Base-by-base conservation (phyloP, 2,329 filamentous ascomycete species). In the Aspergillus transmontanensis region DNA sequence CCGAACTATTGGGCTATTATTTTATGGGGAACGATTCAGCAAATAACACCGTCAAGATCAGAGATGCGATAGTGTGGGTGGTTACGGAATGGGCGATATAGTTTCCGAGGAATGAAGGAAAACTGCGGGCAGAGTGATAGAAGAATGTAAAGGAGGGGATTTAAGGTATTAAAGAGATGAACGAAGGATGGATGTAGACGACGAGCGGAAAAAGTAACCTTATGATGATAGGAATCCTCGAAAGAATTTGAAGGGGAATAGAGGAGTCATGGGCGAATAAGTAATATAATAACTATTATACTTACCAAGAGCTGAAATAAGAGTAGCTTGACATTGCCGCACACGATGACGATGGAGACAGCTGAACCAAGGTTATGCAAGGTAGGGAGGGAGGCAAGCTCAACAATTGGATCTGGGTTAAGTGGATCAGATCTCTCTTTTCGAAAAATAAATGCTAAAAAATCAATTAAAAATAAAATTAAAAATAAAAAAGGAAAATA, bases 321-420 rank as follows among this genome's bases (percentile, higher is more conserved):
- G 60, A 68, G 66, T 51, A 69, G 58, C 62, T 68, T 65, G 59
- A 68, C 62, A 70, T 71, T 68, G 66, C 64, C 65, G 66, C 65
- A 61, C 66, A 66, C 66, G 64, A 69, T 69, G 66, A 68, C 66
- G 67, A 69, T 72, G 68, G 66, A 65, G 63, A 68, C 62, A 70
- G 67, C 68, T 70, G 68, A 71, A 70, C 68, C 68, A 71, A 71
- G 68, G 66, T 69, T 71, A 71, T 71, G 69, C 69, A 71, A 71
- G 68, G 69, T 63, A 67, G 62, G 65, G 64, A 68, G 62, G 57
- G 66, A 67, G 62, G 62, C 65, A 64, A 51, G 64, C 63, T 60
- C 59, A 66, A 65, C 64, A 69, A 69, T 69, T 69, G 67, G 67
- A 65, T 65, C 66, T 62, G 60, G 64, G 28, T 63, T 66, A 51